Evolutionary conservation across 1,139 yeast genomes (phyloP).

Genomic region (Lodderomyces orthopsilosis): DNA sequence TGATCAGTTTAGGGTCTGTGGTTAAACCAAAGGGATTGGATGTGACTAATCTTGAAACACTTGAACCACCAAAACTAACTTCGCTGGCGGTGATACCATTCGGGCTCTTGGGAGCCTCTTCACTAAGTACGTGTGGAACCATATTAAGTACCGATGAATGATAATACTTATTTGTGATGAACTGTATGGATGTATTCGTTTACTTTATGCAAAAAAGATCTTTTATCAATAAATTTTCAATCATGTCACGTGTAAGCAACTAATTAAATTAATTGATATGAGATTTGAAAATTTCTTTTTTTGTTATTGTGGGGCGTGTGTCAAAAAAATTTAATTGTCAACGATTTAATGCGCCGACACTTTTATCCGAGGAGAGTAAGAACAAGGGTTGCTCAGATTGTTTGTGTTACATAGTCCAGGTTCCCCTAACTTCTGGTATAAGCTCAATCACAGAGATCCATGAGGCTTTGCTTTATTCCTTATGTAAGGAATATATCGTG

Average conservation of each 20-base stretch:
- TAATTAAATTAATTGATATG: not conserved
- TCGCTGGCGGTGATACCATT: not conserved
- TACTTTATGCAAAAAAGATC: no score
- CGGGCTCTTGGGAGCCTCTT: constrained; percentile 2
- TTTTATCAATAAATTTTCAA: no score
- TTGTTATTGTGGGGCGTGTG: no score
- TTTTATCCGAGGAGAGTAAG: not conserved
- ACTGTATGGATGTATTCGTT: no score
- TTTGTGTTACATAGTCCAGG: no score
- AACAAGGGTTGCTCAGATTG: no score
- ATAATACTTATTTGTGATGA: not conserved
- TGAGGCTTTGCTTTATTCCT: no score
- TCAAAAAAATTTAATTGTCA: no score
- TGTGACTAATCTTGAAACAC: constrained; percentile 13
- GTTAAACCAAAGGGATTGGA: constrained; percentile 57
- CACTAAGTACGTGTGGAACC: constrained; percentile 6
- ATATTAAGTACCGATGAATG: not conserved
- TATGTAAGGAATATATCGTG: no score
- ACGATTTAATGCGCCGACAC: no score
- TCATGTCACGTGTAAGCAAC: constrained; percentile 1
- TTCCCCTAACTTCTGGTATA: no score
- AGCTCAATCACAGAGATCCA: no score
- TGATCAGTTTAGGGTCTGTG: constrained; percentile 53
- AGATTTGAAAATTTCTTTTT: not conserved
- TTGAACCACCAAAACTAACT: constrained; percentile 1